Evolutionary conservation across 2,329 filamentous ascomycete genomes (phyloP).

Genomic region (Penicillium sp.): DNA sequence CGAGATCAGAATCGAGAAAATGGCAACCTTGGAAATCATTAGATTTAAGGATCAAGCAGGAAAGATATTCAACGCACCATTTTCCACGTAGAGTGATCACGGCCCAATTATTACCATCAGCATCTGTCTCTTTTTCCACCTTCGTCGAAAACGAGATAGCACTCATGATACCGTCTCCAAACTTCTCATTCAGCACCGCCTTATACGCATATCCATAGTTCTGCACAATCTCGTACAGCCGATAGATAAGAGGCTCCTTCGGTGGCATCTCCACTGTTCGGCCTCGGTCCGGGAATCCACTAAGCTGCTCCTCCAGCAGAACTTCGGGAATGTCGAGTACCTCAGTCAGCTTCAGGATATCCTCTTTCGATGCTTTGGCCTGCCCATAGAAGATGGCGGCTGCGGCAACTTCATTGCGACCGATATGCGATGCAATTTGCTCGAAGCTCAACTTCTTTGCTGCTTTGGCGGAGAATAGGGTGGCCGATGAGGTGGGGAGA

Average conservation of each 20-base stretch:
- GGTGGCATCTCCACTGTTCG: conserved; percentile 79
- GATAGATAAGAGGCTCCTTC: conserved; percentile 82
- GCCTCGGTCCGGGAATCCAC: conserved; percentile 78
- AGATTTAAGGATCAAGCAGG: conserved; percentile 1
- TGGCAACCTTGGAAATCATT: conserved; percentile 40
- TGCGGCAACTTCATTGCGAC: conserved; percentile 78
- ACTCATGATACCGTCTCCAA: conserved; percentile 93
- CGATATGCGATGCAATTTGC: conserved; percentile 69
- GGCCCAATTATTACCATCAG: conserved; percentile 77
- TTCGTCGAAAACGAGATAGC: conserved; percentile 88
- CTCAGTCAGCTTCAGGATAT: conserved; percentile 65
- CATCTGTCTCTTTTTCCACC: conserved; percentile 90
- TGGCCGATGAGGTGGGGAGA: conserved; percentile 69
- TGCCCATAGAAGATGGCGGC: conserved; percentile 92
- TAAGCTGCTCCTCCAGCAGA: conserved; percentile 62
- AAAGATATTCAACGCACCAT: conserved; percentile 58
- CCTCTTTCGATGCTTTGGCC: conserved; percentile 69
- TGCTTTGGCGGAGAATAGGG: conserved; percentile 81
- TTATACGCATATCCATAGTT: conserved; percentile 98
- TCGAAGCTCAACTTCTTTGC: conserved; percentile 75
- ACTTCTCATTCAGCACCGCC: conserved; percentile 93
- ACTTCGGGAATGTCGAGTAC: conserved; percentile 63
- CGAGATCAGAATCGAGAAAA: conserved; percentile 44
- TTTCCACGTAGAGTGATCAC: conserved; percentile 82
- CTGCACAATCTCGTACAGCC: conserved; percentile 90